A percentile compares a stretch with the other conserved stretches of the same genome.
Evolutionary conservation across 805 yeast species (phyloP).

Genomic region (Torulaspora maleeae): DNA sequence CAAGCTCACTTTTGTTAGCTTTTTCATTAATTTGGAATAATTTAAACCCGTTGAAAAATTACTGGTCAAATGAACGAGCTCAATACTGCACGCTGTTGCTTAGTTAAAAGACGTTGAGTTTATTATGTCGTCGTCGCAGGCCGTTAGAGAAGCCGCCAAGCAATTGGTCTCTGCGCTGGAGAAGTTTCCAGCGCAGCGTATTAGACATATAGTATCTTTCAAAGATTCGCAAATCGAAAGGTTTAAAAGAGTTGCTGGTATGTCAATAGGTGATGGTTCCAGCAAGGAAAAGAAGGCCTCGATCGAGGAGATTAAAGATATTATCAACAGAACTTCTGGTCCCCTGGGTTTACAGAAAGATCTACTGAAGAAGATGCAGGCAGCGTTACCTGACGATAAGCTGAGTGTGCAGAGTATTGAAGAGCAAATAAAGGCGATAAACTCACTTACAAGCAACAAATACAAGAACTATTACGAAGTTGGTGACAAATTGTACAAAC

Average conservation of each 20-base stretch:
- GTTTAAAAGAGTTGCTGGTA: constrained; percentile 48
- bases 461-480: constrained; percentile 59
- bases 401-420: constrained; percentile 45
- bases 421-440: constrained; percentile 55
- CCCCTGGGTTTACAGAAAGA: constrained; percentile 46
- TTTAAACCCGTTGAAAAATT: too few species aligned
- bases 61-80: neutral
- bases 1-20: too few species aligned
- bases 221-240: constrained; percentile 60
- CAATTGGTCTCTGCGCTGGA: constrained; percentile 55
- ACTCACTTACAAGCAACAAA: constrained; percentile 54
- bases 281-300: constrained; percentile 34
- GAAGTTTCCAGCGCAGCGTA: constrained; percentile 62
- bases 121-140: constrained; percentile 11
- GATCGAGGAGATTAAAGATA: constrained; percentile 40
- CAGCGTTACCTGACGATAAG: constrained; percentile 44
- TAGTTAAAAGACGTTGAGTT: neutral
- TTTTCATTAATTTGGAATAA: too few species aligned
- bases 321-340: constrained; percentile 34
- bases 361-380: constrained; percentile 42
- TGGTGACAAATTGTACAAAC: constrained; percentile 61
- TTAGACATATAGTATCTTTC: constrained; percentile 65
- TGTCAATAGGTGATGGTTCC: constrained; percentile 38
- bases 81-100: too few species aligned
- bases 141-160: constrained; percentile 48